Base-by-base conservation (phyloP, 768 basidiomycete species). In the Termitomyces sp. region DNA sequence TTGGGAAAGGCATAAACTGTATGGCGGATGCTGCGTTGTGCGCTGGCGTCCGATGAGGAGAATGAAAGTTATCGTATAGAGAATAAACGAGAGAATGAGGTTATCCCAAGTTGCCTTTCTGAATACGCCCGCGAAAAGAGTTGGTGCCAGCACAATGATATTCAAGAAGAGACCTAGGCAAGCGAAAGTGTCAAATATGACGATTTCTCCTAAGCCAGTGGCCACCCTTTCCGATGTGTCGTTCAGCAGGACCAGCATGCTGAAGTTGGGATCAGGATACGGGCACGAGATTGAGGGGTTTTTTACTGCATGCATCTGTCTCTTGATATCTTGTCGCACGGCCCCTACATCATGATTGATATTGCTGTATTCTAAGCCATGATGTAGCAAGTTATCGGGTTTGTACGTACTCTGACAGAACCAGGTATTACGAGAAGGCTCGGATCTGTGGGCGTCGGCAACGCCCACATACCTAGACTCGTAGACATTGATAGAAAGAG, bases 161-260 rank as follows among this genome's bases (percentile, higher is more conserved):
- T 55, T 55, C 33, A 55, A 34, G 18, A 55, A 47, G 44, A 55
- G 54, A 37, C 54, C 54, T 0, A 45, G 33, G 24, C 18, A 55
- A 37, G 33, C 42, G 7, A 55, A 45, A 9, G 41, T 26, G 13
- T 55, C 33, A 13, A 46, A 55, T 26, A 47, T 28, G 33, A 45
- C n/a, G n/a, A 52, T 52, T n/a, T 39, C 51, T 41, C n/a, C 18
- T 39, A 18, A 20, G 6, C 5, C 28, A 16, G 51, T 39, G 51
- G 37, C 37, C 12, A 12, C 51, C 51, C 39, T 52, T 6, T 29
- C 26, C 8, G 26, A n/a, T 7, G 18, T 20, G 26, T 20, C 4
- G 34, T 29, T 28, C 37, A 52, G 37, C 51, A 52, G 26, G 51
- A 39, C 51, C 50, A 39, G 51, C 36, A 22, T 28, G 51, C 51